Evolutionary conservation across 2,329 filamentous ascomycete species (phyloP).

Genomic region (Fusarium scirpi): DNA sequence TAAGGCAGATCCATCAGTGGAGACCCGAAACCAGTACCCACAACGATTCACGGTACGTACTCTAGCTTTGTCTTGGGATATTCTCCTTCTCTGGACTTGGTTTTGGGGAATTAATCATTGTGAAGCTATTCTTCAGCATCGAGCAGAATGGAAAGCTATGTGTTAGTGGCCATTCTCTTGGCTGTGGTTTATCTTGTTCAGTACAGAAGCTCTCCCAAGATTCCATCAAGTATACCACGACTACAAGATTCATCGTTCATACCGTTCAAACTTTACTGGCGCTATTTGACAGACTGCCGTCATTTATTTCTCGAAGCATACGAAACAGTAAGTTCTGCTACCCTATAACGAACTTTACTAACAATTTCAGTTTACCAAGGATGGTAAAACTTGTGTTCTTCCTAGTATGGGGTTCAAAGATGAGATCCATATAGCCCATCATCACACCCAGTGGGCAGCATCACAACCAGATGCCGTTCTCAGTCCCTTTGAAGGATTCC

Average conservation of each 20-base stretch:
- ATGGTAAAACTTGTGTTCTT: conserved; percentile 55
- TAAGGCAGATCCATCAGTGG: conserved; percentile 12
- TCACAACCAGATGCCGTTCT: conserved; percentile 55
- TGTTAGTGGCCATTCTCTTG: background rate
- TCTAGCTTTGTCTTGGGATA: background rate
- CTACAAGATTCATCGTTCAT: background rate
- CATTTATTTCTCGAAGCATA: conserved; percentile 49
- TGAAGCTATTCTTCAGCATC: background rate
- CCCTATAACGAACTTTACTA: accelerated
- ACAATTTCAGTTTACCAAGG: conserved; percentile 52
- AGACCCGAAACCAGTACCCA: background rate
- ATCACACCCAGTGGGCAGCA: conserved; percentile 55
- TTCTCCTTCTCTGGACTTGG: background rate
- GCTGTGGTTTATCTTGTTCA: conserved; percentile 1
- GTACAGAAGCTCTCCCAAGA: background rate
- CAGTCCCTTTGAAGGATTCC: conserved; percentile 52
- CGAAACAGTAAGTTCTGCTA: conserved; percentile 35
- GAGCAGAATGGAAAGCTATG: conserved; percentile 6
- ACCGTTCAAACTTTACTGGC: conserved; percentile 19
- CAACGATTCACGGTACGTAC: conserved; percentile 3
- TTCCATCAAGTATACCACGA: conserved; percentile 18
- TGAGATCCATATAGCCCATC: conserved; percentile 57
- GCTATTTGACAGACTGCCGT: conserved; percentile 50
- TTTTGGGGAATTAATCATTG: background rate
- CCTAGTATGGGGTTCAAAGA: conserved; percentile 55